Base-by-base conservation (phyloP, 495 filamentous ascomycete genomes). In the Filosporella fistucella region DNA sequence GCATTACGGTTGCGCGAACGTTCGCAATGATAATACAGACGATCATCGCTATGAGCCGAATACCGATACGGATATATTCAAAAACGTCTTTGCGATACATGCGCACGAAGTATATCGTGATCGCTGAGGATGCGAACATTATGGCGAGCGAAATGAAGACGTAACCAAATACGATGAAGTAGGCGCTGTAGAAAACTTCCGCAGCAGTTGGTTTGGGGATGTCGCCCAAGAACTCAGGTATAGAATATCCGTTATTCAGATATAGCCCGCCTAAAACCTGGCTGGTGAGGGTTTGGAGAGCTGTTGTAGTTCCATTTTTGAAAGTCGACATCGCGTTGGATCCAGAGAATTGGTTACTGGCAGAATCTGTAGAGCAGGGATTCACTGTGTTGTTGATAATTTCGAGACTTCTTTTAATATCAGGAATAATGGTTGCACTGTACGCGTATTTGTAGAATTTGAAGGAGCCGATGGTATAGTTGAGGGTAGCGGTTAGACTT, bases 161-260 rank as follows among this genome's bases (percentile, higher is more conserved):
- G 33, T 36, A 36, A 17, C 33, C 33, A 36, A 36, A 36, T 7
- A 36, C 33, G 7, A 36, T 17, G 33, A 36, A 36, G 18, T 36
- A 36, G n/a, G 33, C 33, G 18, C n/a, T 36, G 33, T 36, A 36
- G 33, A 14, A 36, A 36, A 36, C 33, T 12, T 36, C 33, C 18
- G 7, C 33, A 7, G 33, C 6, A 36, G 33, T 36, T 6, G 33
- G 33, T 7, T 36, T 14, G 33, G 33, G 5, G 33, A 14, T 36
- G 4, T 17, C 33, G 18, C 18, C 18, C 6, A 36, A 17, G 18
- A 14, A 16, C 33, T 36, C 18, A 36, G 33, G 33, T 36, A 36
- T 16, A 12, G n/a, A 17, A 12, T 14, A 7, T 16, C 33, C 33
- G 18, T 36, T 36, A 17, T 36, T 14, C 33, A 36, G 33, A 36